Conservation (phyloP, 208 protist species). For the Porcisia deanei region DNA sequence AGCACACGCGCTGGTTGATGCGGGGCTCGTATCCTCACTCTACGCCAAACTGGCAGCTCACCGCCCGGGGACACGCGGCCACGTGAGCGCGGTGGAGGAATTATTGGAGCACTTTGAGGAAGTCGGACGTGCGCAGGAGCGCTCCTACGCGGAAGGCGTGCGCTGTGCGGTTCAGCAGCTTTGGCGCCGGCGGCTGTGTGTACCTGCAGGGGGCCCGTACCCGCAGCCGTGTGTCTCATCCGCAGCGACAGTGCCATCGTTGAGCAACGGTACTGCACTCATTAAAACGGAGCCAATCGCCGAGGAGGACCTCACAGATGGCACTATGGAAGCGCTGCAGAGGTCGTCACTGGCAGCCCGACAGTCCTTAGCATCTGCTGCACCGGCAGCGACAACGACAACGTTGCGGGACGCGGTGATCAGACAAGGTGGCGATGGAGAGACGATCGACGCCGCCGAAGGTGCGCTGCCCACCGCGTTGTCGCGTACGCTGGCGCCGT, state of each 20-base stretch:
- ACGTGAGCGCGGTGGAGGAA: constrained; percentile 42
- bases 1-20: neutral
- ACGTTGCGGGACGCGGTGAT: neutral
- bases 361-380: neutral
- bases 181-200: constrained; percentile 15
- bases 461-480: constrained; percentile 5
- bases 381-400: neutral
- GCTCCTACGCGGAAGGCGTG: constrained; percentile 23
- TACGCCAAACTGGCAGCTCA: constrained; percentile 18
- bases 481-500: constrained; percentile 6
- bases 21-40: constrained; percentile 12
- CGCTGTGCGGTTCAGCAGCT: constrained; percentile 23
- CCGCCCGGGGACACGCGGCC: constrained; percentile 42
- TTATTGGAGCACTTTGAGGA: constrained; percentile 46
- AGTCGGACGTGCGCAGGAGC: constrained; percentile 39
- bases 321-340: constrained; percentile 1
- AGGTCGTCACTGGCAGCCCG: neutral
- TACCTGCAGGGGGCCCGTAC: neutral
- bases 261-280: neutral
- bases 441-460: neutral
- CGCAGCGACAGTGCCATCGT: neutral
- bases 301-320: neutral
- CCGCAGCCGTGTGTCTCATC: neutral
- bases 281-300: constrained; percentile 16
- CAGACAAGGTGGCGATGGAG: neutral